Percentiles rank a stretch among this genome's conserved stretches.
phyloP scores from a whole-genome alignment of 2,329 filamentous ascomycete species.

The Cytospora chrysosperma region DNA sequence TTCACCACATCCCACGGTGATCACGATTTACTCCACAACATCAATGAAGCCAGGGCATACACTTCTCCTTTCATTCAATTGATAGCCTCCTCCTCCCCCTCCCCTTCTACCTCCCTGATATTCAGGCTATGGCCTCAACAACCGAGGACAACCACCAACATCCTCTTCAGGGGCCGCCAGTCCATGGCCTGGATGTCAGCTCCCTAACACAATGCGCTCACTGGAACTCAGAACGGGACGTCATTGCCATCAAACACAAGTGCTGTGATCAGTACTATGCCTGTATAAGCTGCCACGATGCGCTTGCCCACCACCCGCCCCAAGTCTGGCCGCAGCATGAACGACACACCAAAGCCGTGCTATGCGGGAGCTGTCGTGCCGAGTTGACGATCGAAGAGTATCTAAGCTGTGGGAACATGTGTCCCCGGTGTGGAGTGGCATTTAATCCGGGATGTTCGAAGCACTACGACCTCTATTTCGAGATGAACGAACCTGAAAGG shows the following conservation, averaged over 20 bases:
- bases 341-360: constrained; percentile 23
- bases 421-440: constrained; percentile 24
- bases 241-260: constrained; percentile 29
- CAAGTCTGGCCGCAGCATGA: constrained; percentile 25
- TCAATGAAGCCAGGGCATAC: no score
- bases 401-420: constrained; percentile 22
- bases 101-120: no score
- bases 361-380: constrained; percentile 26
- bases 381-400: constrained; percentile 28
- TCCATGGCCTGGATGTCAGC: constrained; percentile 27
- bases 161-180: constrained; percentile 6
- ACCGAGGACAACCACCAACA: background rate
- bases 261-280: constrained; percentile 30
- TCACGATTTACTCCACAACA: no score
- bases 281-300: constrained; percentile 29
- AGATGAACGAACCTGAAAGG: constrained; percentile 9
- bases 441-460: constrained; percentile 29
- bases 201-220: constrained; percentile 27
- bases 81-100: no score
- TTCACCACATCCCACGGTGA: no score
- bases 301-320: constrained; percentile 21
- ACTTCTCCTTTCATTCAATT: no score
- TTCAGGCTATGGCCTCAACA: background rate
- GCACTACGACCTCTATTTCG: constrained; percentile 30
- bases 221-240: constrained; percentile 29